A percentile compares a stretch with the other conserved stretches of the same genome.
Evolutionary conservation across 2,329 filamentous ascomycete genomes (phyloP).

Genomic region (Nigrospora oryzae): DNA sequence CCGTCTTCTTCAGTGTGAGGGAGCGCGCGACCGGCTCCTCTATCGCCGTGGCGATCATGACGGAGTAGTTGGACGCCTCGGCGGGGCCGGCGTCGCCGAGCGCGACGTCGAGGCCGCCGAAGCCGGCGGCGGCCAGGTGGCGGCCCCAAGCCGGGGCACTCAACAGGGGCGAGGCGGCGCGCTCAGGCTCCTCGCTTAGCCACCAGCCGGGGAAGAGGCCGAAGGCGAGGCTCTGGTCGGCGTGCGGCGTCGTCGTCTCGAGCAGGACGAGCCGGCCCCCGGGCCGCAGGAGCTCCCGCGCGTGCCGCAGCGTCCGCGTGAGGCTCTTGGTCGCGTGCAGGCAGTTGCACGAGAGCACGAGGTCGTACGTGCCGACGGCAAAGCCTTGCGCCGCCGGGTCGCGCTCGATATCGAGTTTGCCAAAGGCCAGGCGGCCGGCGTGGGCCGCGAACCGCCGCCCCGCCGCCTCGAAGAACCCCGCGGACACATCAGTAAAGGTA

Average conservation of each 20-base stretch:
- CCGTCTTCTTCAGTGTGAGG: neutral
- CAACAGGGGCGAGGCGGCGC: constrained; percentile 13
- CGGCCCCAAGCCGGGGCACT: constrained; percentile 11
- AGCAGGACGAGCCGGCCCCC: constrained; percentile 11
- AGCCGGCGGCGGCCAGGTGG: constrained; percentile 8
- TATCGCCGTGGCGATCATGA: constrained; percentile 1
- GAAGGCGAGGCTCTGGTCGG: constrained; percentile 6
- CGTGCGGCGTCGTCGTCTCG: constrained; percentile 8
- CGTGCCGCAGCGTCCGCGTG: constrained; percentile 8
- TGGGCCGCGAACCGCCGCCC: constrained; percentile 6
- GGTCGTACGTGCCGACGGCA: constrained; percentile 9
- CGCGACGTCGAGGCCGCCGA: neutral
- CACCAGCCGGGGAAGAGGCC: constrained; percentile 9
- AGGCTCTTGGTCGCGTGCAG: constrained; percentile 12
- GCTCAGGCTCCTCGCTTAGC: constrained; percentile 5
- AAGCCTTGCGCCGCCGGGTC: constrained; percentile 7
- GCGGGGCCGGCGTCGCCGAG: neutral
- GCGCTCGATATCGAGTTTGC: constrained; percentile 19
- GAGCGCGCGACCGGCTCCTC: neutral
- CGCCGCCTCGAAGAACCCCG: constrained; percentile 6
- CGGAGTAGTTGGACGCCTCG: constrained; percentile 2
- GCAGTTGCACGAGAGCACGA: constrained; percentile 14
- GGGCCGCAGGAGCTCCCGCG: constrained; percentile 10
- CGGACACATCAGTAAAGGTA: constrained; percentile 8
- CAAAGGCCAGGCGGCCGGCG: constrained; percentile 18